Conservation (phyloP, 1,284 basidiomycete genomes). For the Golubevia sp. region DNA sequence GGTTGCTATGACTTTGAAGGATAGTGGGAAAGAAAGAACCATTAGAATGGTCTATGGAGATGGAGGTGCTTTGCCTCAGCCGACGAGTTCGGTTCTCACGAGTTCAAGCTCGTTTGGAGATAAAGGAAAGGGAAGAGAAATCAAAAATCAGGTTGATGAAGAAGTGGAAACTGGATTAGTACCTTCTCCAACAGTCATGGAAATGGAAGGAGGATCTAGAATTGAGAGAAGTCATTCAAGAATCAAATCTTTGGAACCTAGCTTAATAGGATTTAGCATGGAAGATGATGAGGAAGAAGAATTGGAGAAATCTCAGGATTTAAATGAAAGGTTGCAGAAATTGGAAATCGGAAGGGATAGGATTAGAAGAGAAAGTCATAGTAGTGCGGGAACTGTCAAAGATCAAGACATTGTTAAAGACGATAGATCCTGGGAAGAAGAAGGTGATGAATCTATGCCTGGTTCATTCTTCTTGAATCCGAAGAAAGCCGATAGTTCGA, state of each 20-base stretch:
- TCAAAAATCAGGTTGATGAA: not conserved
- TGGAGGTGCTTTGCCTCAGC: not conserved
- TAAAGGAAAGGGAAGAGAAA: not conserved
- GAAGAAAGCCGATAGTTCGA: not conserved
- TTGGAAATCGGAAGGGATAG: not conserved
- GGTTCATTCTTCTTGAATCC: not conserved
- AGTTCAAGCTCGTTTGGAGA: no score
- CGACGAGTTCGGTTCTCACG: not conserved
- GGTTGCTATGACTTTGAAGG: not conserved
- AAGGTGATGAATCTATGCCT: not conserved
- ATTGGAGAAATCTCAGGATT: no score
- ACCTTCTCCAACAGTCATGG: no score
- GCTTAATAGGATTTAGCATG: not conserved
- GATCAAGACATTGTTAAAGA: no score
- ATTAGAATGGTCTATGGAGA: not conserved
- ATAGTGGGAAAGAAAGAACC: not conserved
- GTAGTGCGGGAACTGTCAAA: not conserved
- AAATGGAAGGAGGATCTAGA: no score
- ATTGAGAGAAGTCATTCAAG: no score
- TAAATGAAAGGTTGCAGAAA: no score
- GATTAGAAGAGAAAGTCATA: not conserved
- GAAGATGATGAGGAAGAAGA: not conserved
- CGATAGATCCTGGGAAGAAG: no score
- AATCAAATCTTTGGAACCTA: no score
- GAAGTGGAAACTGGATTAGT: not conserved